Percentiles rank a stretch among this genome's conserved stretches.
Evolutionary conservation across 345 rosid genomes (phyloP).

Genomic region (Sisymbrium irio): DNA sequence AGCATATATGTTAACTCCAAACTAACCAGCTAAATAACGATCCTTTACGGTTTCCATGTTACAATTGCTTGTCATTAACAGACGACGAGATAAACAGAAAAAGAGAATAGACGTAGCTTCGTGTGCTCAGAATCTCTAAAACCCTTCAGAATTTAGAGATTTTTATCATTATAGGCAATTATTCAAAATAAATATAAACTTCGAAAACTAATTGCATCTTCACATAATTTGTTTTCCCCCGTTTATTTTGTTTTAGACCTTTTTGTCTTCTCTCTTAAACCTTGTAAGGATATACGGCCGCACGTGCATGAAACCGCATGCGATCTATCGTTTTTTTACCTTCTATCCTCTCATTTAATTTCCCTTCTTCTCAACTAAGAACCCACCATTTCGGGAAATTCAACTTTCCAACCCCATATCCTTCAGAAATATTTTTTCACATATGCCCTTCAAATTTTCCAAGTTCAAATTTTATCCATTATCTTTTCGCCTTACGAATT

Average conservation of each 20-base stretch:
- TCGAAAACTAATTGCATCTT: neutral
- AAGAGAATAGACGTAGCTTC: neutral
- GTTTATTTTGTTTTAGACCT: neutral
- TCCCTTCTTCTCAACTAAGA: neutral
- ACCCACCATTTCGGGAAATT: slow-evolving; percentile 15
- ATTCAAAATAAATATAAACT: neutral
- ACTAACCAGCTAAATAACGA: neutral
- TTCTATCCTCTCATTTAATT: neutral
- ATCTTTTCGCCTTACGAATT: neutral
- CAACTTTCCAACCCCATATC: neutral
- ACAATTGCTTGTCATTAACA: neutral
- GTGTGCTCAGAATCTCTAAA: neutral
- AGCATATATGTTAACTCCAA: neutral
- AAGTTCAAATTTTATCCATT: neutral
- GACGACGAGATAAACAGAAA: neutral
- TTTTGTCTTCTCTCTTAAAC: neutral
- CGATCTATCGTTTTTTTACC: neutral
- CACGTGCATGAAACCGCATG: slow-evolving; percentile 28
- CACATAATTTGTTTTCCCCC: neutral
- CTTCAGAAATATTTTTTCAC: neutral
- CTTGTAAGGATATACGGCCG: slow-evolving; percentile 4
- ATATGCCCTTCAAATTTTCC: neutral
- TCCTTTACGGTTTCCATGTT: neutral
- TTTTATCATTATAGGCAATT: neutral
- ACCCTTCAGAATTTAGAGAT: slow-evolving; percentile 14